These are phyloP conservation scores for Chytriomyces hyalinus DNA, from an alignment of 192 early-diverging fungal genomes.

Conservation along the genomic window DNA sequence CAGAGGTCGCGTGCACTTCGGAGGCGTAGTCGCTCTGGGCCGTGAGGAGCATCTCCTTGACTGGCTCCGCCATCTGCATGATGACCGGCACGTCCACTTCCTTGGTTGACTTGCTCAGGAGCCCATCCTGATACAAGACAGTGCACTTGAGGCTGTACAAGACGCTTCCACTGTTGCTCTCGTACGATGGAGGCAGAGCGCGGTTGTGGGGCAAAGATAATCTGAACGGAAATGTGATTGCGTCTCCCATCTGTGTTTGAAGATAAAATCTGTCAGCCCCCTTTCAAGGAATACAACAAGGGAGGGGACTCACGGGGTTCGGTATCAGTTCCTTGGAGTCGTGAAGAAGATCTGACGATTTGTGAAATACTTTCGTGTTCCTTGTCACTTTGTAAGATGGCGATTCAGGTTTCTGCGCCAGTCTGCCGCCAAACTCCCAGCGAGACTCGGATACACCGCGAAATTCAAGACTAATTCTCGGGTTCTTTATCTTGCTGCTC, in stretches of 20 bases:
- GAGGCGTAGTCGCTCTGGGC: not conserved
- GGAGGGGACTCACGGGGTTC: not conserved
- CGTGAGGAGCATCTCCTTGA: not conserved
- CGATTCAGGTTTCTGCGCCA: conserved; percentile 22
- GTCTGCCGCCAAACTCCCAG: conserved; percentile 30
- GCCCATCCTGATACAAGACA: not conserved
- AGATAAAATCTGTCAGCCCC: not conserved
- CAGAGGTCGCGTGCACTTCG: not conserved
- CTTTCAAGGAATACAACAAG: not conserved
- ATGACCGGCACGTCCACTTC: not conserved
- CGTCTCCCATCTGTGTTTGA: conserved; percentile 19
- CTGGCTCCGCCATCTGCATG: not conserved
- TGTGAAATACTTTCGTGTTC: conserved; percentile 22
- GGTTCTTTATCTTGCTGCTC: conserved; percentile 6
- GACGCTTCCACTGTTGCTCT: not conserved
- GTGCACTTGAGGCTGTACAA: not conserved
- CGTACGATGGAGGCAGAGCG: conserved; percentile 21
- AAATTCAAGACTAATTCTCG: conserved; percentile 20
- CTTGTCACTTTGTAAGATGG: not conserved
- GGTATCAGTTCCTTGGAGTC: conserved; percentile 33
- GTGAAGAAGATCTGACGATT: conserved; percentile 16
- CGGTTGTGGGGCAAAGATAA: conserved; percentile 5
- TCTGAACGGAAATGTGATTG: conserved; percentile 20
- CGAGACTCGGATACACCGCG: conserved; percentile 18
- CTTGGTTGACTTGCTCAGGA: not conserved